These are phyloP conservation scores for Cyclocybe cylindracea DNA, from an alignment of 768 basidiomycete genomes.

Conservation along the genomic window DNA sequence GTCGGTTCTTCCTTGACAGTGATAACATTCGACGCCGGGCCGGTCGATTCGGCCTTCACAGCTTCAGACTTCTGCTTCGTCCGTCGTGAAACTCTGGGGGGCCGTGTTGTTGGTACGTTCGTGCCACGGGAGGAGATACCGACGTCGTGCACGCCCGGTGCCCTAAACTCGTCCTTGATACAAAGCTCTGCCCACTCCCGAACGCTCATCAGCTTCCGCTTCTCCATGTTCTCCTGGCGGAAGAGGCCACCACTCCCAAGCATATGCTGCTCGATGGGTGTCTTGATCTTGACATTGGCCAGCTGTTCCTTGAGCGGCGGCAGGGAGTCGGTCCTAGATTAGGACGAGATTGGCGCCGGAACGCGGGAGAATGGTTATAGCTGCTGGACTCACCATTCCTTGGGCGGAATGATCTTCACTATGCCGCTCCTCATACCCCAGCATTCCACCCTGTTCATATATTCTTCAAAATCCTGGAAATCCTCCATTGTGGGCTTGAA, in stretches of 20 bases:
- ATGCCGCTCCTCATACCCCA: conserved; percentile 94
- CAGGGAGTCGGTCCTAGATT: conserved; percentile 63
- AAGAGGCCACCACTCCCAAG: conserved; percentile 84
- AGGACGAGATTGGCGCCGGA: conserved; percentile 11
- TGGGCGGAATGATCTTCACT: conserved; percentile 94
- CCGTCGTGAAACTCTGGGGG: no score
- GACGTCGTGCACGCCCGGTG: conserved; percentile 72
- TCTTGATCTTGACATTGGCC: conserved; percentile 72
- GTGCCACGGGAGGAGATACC: conserved; percentile 49
- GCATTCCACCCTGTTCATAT: conserved; percentile 81
- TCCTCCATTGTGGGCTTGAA: conserved; percentile 95
- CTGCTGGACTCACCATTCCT: conserved; percentile 74
- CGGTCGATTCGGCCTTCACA: conserved; percentile 41
- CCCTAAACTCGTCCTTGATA: conserved; percentile 65
- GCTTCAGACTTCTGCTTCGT: conserved; percentile 37
- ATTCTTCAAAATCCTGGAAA: conserved; percentile 89
- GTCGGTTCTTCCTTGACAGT: conserved; percentile 50
- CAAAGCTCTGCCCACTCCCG: conserved; percentile 88
- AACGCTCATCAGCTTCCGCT: conserved; percentile 78
- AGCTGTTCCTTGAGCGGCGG: conserved; percentile 76
- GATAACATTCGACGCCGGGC: conserved; percentile 37
- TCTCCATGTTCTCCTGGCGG: conserved; percentile 89
- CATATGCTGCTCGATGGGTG: conserved; percentile 95
- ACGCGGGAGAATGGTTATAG: conserved; percentile 9
- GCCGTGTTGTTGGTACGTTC: conserved; percentile 14